phyloP scores from a whole-genome alignment of 2,329 filamentous ascomycete genomes.

The Colletotrichum simmondsii region DNA sequence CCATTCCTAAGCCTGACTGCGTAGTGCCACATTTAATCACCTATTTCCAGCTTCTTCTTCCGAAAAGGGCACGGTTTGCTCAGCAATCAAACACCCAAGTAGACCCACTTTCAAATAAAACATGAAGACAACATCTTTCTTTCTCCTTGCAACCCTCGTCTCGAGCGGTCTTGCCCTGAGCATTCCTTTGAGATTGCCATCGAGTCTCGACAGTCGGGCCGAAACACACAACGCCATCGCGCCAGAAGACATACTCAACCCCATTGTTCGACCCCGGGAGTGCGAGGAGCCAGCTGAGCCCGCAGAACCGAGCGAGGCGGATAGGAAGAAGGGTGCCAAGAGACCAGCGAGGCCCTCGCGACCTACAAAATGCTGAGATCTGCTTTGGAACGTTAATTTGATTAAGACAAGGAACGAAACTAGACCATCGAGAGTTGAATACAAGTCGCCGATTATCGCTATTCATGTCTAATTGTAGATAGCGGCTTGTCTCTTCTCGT shows the following conservation, averaged over 20 bases:
- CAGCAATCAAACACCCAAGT: too few species aligned
- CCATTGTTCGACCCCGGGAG: not conserved
- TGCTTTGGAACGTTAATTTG: too few species aligned
- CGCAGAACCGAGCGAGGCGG: slow-evolving; percentile 11
- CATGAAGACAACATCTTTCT: not conserved
- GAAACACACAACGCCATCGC: not conserved
- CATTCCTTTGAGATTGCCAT: not conserved
- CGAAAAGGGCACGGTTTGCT: too few species aligned
- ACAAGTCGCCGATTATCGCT: not conserved
- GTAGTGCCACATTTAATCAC: too few species aligned
- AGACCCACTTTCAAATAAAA: not conserved
- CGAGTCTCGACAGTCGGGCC: not conserved
- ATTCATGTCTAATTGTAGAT: too few species aligned
- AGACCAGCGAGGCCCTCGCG: not conserved
- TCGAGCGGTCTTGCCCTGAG: not conserved
- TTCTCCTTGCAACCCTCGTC: not conserved
- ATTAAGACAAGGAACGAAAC: too few species aligned
- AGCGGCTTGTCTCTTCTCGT: too few species aligned
- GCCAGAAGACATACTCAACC: not conserved
- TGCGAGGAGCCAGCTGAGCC: slow-evolving; percentile 19
- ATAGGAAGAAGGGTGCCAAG: slow-evolving; percentile 15
- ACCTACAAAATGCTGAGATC: not conserved
- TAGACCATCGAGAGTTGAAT: not conserved
- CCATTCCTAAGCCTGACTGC: too few species aligned
- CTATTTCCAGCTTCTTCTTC: too few species aligned